Conservation (phyloP, 192 early-diverging fungal species). For the Phycomyces blakesleeanus region DNA sequence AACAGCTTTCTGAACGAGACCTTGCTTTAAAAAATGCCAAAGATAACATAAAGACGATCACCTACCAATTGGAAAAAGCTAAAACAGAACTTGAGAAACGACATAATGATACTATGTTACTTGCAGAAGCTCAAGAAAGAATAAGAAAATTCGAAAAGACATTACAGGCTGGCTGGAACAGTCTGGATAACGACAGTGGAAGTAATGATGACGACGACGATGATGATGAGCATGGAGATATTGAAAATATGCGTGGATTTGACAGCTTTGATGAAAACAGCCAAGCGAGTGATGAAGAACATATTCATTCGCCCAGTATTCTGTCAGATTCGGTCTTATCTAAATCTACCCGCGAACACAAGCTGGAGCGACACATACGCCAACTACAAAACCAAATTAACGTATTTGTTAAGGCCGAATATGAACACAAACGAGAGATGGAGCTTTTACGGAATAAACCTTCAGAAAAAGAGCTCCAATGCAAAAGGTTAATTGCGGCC, state of each 20-base stretch:
- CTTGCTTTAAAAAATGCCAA: conserved; percentile 52
- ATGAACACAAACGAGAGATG: conserved; percentile 56
- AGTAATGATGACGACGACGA: conserved; percentile 5
- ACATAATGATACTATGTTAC: conserved; percentile 40
- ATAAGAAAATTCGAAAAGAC: conserved; percentile 60
- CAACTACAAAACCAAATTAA: conserved; percentile 34
- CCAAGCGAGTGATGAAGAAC: not conserved
- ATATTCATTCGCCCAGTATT: too few relatives aligned
- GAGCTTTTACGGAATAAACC: conserved; percentile 47
- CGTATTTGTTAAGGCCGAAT: conserved; percentile 37
- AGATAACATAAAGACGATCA: conserved; percentile 47
- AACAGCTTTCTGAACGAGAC: conserved; percentile 55
- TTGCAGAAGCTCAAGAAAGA: conserved; percentile 55
- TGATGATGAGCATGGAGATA: conserved; percentile 3
- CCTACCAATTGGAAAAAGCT: conserved; percentile 51
- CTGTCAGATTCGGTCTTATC: not conserved
- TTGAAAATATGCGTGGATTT: not conserved
- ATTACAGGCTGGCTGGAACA: conserved; percentile 36
- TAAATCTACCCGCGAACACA: conserved; percentile 5
- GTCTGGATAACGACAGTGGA: conserved; percentile 13
- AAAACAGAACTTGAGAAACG: conserved; percentile 49
- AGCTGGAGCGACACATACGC: conserved; percentile 24
- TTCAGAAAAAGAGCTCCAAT: conserved; percentile 69
- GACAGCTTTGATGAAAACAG: not conserved
- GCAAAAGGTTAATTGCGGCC: conserved; percentile 78